Evolutionary conservation across 305 asterid genomes (phyloP).

Genomic region (Fraxinus ornus): DNA sequence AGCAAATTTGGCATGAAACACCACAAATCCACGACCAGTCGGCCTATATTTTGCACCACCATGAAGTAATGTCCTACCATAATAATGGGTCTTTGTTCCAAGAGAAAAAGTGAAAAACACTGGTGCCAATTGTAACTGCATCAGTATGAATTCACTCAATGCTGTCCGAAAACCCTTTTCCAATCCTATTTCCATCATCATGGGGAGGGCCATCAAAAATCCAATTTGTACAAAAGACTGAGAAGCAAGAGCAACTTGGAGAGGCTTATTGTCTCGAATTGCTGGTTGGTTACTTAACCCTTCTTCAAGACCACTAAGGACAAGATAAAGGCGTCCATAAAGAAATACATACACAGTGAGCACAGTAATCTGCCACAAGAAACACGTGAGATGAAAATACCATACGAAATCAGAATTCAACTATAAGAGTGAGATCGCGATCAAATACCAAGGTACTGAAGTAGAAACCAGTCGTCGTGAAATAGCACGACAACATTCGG

Average conservation of each 20-base stretch:
- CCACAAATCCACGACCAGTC: slow-evolving; percentile 92
- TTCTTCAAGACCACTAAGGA: slow-evolving; percentile 87
- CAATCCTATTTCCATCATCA: slow-evolving; percentile 94
- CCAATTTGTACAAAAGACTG: slow-evolving; percentile 94
- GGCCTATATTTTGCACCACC: slow-evolving; percentile 92
- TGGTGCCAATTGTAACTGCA: slow-evolving; percentile 88
- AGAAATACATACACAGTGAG: slow-evolving; percentile 86
- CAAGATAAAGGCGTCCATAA: slow-evolving; percentile 93
- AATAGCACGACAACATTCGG: slow-evolving; percentile 87
- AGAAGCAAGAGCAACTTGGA: slow-evolving; percentile 88
- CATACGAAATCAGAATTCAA: neutral
- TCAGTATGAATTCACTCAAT: slow-evolving; percentile 76
- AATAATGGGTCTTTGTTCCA: slow-evolving; percentile 88
- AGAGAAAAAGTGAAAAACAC: slow-evolving; percentile 91
- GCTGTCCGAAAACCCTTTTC: slow-evolving; percentile 91
- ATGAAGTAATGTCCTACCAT: slow-evolving; percentile 84
- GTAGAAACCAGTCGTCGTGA: slow-evolving; percentile 92
- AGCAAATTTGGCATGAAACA: slow-evolving; percentile 91
- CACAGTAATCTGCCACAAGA: slow-evolving; percentile 54
- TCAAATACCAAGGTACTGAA: slow-evolving; percentile 55
- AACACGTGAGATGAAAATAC: neutral
- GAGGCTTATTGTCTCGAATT: slow-evolving; percentile 60
- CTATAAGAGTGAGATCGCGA: neutral
- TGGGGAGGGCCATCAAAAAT: slow-evolving; percentile 87
- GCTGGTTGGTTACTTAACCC: slow-evolving; percentile 62